Percentiles rank a stretch among this genome's conserved stretches.
Evolutionary conservation across 495 filamentous ascomycete genomes (phyloP).

Genomic region (Aspergillus conjunctus): DNA sequence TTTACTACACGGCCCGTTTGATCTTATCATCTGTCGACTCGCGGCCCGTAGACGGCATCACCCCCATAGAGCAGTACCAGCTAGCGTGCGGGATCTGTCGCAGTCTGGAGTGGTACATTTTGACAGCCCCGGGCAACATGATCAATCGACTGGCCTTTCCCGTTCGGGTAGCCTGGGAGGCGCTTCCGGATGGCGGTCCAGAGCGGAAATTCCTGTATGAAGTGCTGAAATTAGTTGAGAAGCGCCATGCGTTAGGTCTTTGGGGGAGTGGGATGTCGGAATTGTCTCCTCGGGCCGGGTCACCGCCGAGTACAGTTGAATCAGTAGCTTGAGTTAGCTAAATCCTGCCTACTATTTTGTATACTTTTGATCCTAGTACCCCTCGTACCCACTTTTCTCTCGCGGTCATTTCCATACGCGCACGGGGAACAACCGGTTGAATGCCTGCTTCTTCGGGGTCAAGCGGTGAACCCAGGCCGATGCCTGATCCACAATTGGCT

Average conservation of each 20-base stretch:
- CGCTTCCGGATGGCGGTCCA: conserved; percentile 39
- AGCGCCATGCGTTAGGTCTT: conserved; percentile 41
- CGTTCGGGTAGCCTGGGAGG: conserved; percentile 48
- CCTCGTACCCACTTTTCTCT: too few relatives aligned
- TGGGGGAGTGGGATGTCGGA: conserved; percentile 49
- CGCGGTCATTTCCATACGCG: too few relatives aligned
- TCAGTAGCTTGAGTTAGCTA: neutral
- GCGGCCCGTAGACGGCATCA: conserved; percentile 37
- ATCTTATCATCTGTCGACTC: conserved; percentile 44
- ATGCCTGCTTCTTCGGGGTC: too few relatives aligned
- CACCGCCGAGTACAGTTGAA: conserved; percentile 17
- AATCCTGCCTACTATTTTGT: conserved; percentile 10
- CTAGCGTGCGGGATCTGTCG: conserved; percentile 47
- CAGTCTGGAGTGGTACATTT: conserved; percentile 45
- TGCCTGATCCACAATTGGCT: too few relatives aligned
- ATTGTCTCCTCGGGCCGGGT: conserved; percentile 35
- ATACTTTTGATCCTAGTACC: neutral
- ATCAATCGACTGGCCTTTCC: conserved; percentile 51
- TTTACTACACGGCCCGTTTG: conserved; percentile 42
- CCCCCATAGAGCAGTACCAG: conserved; percentile 40
- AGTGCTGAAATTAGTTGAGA: conserved; percentile 45
- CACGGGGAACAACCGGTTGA: too few relatives aligned
- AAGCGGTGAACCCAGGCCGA: too few relatives aligned
- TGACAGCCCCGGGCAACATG: conserved; percentile 47
- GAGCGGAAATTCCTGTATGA: conserved; percentile 43